Percentiles rank a stretch among this genome's conserved stretches.
Evolutionary conservation across 176 grass and related monocot species (phyloP).

Genomic region (Cymbopogon citratus): DNA sequence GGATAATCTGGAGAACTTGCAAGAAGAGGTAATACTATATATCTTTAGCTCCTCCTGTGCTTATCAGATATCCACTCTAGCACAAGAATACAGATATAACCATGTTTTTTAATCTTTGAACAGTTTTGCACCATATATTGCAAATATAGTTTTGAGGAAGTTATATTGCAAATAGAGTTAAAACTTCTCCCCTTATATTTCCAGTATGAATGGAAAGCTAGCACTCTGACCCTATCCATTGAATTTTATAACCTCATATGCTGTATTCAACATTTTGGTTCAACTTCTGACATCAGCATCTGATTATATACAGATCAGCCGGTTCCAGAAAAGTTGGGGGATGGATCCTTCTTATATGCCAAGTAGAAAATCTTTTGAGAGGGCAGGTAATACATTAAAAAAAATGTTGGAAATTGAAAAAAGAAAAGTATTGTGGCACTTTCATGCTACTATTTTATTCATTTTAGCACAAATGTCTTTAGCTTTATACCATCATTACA

Average conservation of each 20-base stretch:
- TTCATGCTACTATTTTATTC: neutral
- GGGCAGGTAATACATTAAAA: slow-evolving; percentile 60
- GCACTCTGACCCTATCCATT: too few species aligned
- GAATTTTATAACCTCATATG: neutral
- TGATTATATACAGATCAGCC: slow-evolving; percentile 46
- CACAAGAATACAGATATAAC: neutral
- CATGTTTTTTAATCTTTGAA: neutral
- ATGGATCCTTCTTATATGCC: slow-evolving; percentile 91
- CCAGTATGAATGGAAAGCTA: neutral
- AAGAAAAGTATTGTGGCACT: neutral
- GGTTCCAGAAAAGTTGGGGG: slow-evolving; percentile 92
- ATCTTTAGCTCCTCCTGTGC: neutral
- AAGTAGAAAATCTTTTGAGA: slow-evolving; percentile 88
- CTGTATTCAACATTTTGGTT: neutral
- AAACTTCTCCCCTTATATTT: neutral
- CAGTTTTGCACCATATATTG: neutral
- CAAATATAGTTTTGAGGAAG: too few species aligned
- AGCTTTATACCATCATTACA: neutral
- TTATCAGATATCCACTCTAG: neutral
- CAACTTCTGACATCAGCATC: slow-evolving; percentile 8
- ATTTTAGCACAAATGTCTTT: neutral
- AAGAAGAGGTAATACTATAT: slow-evolving; percentile 63
- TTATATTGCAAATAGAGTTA: neutral
- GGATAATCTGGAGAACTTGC: slow-evolving; percentile 95
- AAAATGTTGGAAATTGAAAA: neutral